phyloP scores from a whole-genome alignment of 73 alveolate genomes.

The Effrenium voratum region DNA sequence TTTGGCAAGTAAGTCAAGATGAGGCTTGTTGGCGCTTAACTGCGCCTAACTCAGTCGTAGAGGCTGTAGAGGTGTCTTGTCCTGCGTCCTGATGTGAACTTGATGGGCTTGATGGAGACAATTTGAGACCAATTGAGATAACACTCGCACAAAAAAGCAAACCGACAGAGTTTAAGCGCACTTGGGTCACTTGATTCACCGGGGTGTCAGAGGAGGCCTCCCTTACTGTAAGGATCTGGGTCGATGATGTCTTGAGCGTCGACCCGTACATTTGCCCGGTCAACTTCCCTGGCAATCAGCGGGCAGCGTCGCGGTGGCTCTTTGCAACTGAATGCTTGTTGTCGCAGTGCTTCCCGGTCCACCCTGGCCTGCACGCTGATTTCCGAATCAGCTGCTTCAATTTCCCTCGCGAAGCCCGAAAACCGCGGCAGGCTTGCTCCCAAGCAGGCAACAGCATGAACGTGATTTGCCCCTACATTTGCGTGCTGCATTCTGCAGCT shows the following conservation, averaged over 20 bases:
- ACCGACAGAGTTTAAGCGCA: background rate
- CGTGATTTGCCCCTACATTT: background rate
- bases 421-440: background rate
- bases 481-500: slow-evolving; percentile 1
- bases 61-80: no score
- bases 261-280: background rate
- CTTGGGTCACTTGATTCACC: no score
- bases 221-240: slow-evolving; percentile 6
- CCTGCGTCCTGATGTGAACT: background rate
- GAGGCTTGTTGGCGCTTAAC: no score
- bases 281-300: background rate
- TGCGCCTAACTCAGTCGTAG: no score
- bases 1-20: no score
- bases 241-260: background rate
- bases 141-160: background rate
- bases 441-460: slow-evolving; percentile 27
- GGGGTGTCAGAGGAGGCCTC: background rate
- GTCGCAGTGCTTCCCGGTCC: slow-evolving; percentile 28
- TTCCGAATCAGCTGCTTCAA: background rate
- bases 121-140: background rate
- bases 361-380: background rate
- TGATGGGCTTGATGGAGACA: background rate
- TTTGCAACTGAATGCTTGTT: background rate
- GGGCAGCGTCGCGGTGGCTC: background rate
- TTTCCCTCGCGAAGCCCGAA: background rate